Conservation (phyloP, 345 rosid species). For the Citrus unshiu region DNA sequence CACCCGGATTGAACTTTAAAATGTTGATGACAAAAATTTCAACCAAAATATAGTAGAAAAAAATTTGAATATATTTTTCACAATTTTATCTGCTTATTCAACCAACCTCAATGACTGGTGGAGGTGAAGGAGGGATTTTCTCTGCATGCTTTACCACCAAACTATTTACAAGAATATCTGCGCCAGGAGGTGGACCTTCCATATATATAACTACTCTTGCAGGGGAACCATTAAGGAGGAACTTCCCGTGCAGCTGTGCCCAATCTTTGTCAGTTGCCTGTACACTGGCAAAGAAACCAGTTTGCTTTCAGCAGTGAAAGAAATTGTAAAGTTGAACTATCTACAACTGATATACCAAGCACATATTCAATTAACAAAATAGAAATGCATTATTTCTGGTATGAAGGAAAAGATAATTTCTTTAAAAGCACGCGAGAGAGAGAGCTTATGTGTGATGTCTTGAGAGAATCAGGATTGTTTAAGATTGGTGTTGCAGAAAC, state of each 20-base stretch:
- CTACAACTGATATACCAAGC: not conserved
- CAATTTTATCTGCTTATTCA: not conserved
- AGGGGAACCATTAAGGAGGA: constrained; percentile 78
- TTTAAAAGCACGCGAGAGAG: no score
- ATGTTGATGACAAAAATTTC: not conserved
- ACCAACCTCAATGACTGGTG: constrained; percentile 68
- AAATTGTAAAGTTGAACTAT: not conserved
- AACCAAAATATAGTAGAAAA: not conserved
- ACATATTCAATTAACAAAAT: not conserved
- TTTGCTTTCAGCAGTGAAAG: constrained; percentile 1
- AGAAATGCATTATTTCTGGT: not conserved
- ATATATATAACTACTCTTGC: constrained; percentile 69
- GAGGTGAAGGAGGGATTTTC: constrained; percentile 56
- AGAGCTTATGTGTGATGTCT: not conserved
- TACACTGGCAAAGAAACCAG: constrained; percentile 38
- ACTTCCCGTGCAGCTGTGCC: constrained; percentile 76
- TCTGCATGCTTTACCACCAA: constrained; percentile 68
- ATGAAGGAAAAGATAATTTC: not conserved
- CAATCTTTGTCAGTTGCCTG: constrained; percentile 79
- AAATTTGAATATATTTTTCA: not conserved
- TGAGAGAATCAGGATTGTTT: not conserved
- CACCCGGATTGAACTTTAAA: not conserved
- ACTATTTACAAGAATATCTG: constrained; percentile 77
- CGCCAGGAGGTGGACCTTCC: constrained; percentile 92
- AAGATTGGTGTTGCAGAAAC: not conserved